phyloP scores from a whole-genome alignment of 2,329 filamentous ascomycete genomes.

The Colletotrichum sp. region DNA sequence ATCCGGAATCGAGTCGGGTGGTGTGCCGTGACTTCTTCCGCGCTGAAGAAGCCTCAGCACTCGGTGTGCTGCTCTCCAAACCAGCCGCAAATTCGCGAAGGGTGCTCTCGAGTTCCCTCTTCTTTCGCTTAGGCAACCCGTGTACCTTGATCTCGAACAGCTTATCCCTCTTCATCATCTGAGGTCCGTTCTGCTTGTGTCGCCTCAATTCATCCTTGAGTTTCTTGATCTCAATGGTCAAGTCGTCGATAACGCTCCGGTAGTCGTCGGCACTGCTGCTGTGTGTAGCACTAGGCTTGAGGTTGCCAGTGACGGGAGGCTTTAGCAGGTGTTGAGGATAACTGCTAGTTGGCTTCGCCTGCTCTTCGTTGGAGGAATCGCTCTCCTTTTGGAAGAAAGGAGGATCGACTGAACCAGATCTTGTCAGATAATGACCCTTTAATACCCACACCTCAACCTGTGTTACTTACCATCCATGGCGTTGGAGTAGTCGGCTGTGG shows the following conservation, averaged over 20 bases:
- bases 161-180: conserved; percentile 75
- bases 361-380: conserved; percentile 56
- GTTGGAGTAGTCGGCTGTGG: conserved; percentile 45
- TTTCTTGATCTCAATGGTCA: conserved; percentile 84
- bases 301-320: conserved; percentile 24
- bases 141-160: conserved; percentile 85
- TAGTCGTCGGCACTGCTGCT: conserved; percentile 76
- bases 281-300: conserved; percentile 40
- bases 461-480: conserved; percentile 51
- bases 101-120: conserved; percentile 76
- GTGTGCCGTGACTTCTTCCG: conserved; percentile 47
- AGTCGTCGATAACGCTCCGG: conserved; percentile 83
- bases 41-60: conserved; percentile 56
- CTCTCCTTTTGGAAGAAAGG: conserved; percentile 61
- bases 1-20: conserved; percentile 45
- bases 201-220: conserved; percentile 75
- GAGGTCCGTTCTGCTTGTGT: conserved; percentile 70
- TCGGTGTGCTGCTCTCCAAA: conserved; percentile 26
- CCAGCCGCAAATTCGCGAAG: conserved; percentile 71
- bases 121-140: conserved; percentile 73
- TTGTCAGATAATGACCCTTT: not conserved
- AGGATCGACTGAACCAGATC: conserved; percentile 46
- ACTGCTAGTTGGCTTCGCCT: conserved; percentile 17
- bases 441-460: not conserved
- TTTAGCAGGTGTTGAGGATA: conserved; percentile 25